Evolutionary conservation across 225 moss, liverwort and hornwort genomes (phyloP), one percentile per base, ranked within the genome.

Genomic region (Ulota crispa): DNA sequence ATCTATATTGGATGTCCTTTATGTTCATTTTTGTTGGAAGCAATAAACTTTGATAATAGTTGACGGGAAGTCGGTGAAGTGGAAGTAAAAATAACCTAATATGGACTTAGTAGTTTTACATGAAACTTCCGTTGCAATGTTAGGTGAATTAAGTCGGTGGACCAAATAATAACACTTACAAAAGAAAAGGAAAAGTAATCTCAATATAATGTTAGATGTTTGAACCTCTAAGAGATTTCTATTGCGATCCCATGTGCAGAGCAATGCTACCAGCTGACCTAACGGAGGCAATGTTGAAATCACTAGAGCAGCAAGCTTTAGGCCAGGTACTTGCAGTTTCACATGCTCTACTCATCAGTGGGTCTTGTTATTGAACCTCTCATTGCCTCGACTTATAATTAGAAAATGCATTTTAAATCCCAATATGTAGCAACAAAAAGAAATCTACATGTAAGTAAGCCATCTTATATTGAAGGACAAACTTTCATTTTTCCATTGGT

Each of bases 241-340:
- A 57, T 12, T 27, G 3, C 52, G 12, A 4, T 47, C n/a, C 54
- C 20, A 13, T 81, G 64, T 70, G 69, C 79, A 90, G 90, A 72
- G 18, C 64, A 7, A 70, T 80, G 36, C 76, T 90, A 39, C 90
- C 90, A n/a, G 84, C 41, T 2, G 88, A 90, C 52, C 31, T 90
- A 26, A 80, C 76, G 26, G 87, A 88, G 67, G 41, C 64, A 14
- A 87, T 88, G 85, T 69, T 90, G 36, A 84, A 60, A 45, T 85
- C 85, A 50, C 37, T 90, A 55, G 78, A 82, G 55, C 83, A 84
- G 41, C 90, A 88, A 90, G 90, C 88, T 26, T 41, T 86, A 64
- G 86, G 90, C 72, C 90, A 88, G 83, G 88, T 90, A 78, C 55
- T 53, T 62, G 36, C 18, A 72, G 12, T 30, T 45, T 43, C 64